Evolutionary conservation across 2,329 filamentous ascomycete genomes (phyloP), one percentile per base, ranked within the genome.

Genomic region (Aspergillus sp.): DNA sequence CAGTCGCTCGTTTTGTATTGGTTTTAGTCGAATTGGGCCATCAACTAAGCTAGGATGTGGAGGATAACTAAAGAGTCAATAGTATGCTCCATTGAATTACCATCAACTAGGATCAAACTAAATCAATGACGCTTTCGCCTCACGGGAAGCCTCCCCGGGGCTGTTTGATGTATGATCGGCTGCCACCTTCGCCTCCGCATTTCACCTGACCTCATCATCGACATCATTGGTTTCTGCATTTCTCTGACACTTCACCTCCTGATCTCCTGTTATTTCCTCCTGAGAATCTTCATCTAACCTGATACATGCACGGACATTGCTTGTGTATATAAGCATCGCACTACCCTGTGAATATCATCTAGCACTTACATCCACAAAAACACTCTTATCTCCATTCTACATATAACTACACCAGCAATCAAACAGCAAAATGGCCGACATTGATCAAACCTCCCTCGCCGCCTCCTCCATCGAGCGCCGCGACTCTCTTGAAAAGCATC

Each of bases 401-500:
- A 17, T 35, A 35, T n/a, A 13, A 7, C 15, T 13, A 6, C 13
- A 35, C 32, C 12, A 39, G 7, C 39, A 30, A 46, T 35, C 30
- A 33, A 20, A 17, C 20, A 19, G 17, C 4, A 39, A 22, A 20
- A 39, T 39, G 37, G 41, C 57, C 38, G 49, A 49, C 45, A 65
- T 84, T 55, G 82, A 85, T 63, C 72, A 81, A 55, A 77, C 76
- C 12, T 74, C 80, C 55, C 79, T 85, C 68, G 78, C 75, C 38
- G 51, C 56, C 30, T 56, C 61, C 15, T 79, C 78, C 50, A 72
- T 74, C 54, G 73, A 76, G 53, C 74, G 75, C 39, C 72, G 76
- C 45, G 83, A 88, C 73, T 88, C 85, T 3, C 76, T 90, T 10
- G 84, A 88, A 68, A 82, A 83, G 59, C 82, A 87, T 61, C 75